Base-by-base conservation (phyloP, 2,329 filamentous ascomycete species). In the Sporothrix mexicana region DNA sequence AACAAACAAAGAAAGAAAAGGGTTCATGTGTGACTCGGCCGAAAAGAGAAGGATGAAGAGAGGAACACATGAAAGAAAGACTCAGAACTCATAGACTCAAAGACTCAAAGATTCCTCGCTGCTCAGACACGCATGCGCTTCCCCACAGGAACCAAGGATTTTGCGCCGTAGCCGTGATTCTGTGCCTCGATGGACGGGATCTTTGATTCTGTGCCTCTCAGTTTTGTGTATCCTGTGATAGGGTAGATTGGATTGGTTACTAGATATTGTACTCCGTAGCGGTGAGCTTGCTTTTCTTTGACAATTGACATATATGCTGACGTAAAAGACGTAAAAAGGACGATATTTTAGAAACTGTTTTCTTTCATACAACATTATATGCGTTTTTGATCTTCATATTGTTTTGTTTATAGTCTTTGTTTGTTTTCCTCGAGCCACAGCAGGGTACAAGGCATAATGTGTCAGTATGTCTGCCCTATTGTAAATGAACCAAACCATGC, bases 71-170 rank as follows among this genome's bases (percentile, higher is more conserved):
- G 36, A 30, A 17, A 41, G 57, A 43, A 55, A 10, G 2, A 47
- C n/a, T n/a, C n/a, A 23, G 3, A 45, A 13, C 20, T 20, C 1
- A 43, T 8, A n/a, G 5, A 41, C 5, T 13, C 51, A 53, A 23
- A 23, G 17, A 45, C 13, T 55, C 25, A 20, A 45, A 15, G n/a
- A 23, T 7, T 36, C 30, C 30, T 36, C 30, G 30, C 30, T 36
- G 30, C 61, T 45, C n/a, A 67, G 17, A 68, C 47, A 53, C 25
- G 47, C 66, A 55, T 53, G 25, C n/a, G 61, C 25, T 45, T 49
- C 41, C 30, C 61, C 64, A 23, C 71, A 69, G 61, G 64, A 69
- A 61, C 51, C 64, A 69, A 69, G 66, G 45, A 64, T 47, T 55
- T 72, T 43, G 36, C 70, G 30, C 20, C 17, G 36, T 72, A 72